phyloP scores from a whole-genome alignment of 768 basidiomycete genomes.

The Psilocybe azurescens region DNA sequence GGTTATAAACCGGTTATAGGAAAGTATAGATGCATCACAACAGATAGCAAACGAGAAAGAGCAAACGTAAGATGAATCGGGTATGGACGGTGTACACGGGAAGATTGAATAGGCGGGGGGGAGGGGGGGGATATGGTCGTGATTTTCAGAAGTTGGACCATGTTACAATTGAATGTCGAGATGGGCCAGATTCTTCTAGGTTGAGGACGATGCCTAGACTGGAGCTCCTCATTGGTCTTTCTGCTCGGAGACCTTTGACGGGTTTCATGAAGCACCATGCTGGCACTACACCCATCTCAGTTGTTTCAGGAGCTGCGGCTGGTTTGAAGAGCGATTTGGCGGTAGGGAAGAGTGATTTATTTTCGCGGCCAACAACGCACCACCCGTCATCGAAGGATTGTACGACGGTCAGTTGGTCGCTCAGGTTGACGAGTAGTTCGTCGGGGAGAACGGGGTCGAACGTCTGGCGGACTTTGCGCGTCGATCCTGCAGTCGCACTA shows the following conservation, averaged over 20 bases:
- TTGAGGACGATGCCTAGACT: constrained; percentile 71
- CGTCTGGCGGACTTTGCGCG: constrained; percentile 64
- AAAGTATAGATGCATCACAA: constrained; percentile 1
- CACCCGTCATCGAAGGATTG: constrained; percentile 81
- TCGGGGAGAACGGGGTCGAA: constrained; percentile 78
- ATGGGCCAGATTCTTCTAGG: constrained; percentile 44
- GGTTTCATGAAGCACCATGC: constrained; percentile 79
- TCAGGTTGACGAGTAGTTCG: constrained; percentile 59
- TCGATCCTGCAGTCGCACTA: constrained; percentile 35
- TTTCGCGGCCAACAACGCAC: constrained; percentile 72
- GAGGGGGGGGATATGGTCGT: neutral
- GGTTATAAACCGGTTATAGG: neutral
- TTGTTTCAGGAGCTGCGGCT: constrained; percentile 30
- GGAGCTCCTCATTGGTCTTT: constrained; percentile 66
- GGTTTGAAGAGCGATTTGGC: constrained; percentile 48
- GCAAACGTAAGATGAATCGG: neutral
- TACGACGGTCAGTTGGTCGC: constrained; percentile 67
- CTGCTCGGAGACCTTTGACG: constrained; percentile 59
- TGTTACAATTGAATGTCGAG: constrained; percentile 60
- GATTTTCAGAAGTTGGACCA: constrained; percentile 70
- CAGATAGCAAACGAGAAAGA: neutral
- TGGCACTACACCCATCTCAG: constrained; percentile 76
- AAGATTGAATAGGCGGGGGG: neutral
- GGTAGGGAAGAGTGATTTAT: constrained; percentile 30
- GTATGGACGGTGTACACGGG: constrained; percentile 1